Evolutionary conservation across 2,329 filamentous ascomycete species (phyloP).

Genomic region (Ophiostoma perfectum): DNA sequence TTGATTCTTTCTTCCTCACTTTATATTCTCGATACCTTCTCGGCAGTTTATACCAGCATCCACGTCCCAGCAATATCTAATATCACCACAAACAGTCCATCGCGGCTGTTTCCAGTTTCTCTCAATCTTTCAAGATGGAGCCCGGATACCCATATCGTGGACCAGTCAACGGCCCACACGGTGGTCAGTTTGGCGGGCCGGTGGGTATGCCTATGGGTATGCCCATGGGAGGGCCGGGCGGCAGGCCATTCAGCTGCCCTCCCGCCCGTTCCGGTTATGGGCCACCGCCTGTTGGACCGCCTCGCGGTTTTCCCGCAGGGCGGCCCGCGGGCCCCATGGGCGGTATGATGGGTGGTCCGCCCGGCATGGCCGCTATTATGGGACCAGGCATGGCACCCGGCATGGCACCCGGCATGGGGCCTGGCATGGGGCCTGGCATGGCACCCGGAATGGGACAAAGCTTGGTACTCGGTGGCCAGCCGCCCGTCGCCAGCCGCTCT

Average conservation of each 20-base stretch:
- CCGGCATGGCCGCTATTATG: background rate
- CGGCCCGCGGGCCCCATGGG: background rate
- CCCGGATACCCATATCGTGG: background rate
- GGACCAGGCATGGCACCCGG: background rate
- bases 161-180: background rate
- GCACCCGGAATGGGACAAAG: background rate
- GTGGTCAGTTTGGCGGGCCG: background rate
- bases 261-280: background rate
- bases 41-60: background rate
- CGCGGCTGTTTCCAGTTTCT: background rate
- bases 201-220: slow-evolving; percentile 5
- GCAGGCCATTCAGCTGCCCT: slow-evolving; percentile 4
- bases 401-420: background rate
- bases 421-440: background rate
- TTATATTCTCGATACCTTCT: background rate
- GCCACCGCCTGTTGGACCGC: background rate
- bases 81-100: background rate
- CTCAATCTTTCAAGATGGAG: background rate
- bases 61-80: background rate
- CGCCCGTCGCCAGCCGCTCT: slow-evolving; percentile 1
- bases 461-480: background rate
- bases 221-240: background rate
- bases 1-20: no score
- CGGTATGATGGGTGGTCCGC: background rate
- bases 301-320: background rate